Conservation (phyloP, 306 rosid species). For the Castanopsis chinensis region DNA sequence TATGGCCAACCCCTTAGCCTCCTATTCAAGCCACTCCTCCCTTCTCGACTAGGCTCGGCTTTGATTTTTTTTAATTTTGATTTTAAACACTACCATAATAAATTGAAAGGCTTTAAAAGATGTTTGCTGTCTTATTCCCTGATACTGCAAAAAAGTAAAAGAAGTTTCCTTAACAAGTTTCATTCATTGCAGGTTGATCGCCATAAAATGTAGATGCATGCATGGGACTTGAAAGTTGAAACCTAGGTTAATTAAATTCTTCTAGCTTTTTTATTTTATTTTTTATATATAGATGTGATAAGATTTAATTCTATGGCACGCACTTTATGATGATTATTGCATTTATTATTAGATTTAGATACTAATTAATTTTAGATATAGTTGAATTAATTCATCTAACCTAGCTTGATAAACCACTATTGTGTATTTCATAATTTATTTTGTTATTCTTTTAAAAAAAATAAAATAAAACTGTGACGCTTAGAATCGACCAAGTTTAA, state of each 20-base stretch:
- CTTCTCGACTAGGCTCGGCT: conserved; percentile 16
- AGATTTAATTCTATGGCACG: too few species aligned
- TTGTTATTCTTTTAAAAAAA: not conserved
- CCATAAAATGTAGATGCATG: not conserved
- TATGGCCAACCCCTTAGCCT: not conserved
- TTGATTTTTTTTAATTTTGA: not conserved
- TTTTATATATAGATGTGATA: too few species aligned
- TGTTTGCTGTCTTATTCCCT: conserved; percentile 27
- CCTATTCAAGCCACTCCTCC: not conserved
- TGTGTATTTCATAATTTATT: not conserved
- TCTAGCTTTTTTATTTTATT: too few species aligned
- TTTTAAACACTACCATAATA: not conserved
- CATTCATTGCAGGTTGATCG: too few species aligned
- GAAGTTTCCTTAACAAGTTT: conserved; percentile 5
- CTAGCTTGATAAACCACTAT: not conserved
- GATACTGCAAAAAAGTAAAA: conserved; percentile 16
- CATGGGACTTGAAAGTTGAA: too few species aligned
- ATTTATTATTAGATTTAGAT: too few species aligned
- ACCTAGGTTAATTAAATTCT: too few species aligned
- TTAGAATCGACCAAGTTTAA: not conserved
- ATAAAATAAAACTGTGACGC: not conserved
- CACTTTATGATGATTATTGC: too few species aligned
- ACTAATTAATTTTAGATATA: not conserved
- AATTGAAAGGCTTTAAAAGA: conserved; percentile 21
- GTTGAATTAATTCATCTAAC: not conserved